A percentile compares a stretch with the other conserved stretches of the same genome.
Evolutionary conservation across 2,329 filamentous ascomycete species (phyloP).

Genomic region (Alternaria metachromatica): DNA sequence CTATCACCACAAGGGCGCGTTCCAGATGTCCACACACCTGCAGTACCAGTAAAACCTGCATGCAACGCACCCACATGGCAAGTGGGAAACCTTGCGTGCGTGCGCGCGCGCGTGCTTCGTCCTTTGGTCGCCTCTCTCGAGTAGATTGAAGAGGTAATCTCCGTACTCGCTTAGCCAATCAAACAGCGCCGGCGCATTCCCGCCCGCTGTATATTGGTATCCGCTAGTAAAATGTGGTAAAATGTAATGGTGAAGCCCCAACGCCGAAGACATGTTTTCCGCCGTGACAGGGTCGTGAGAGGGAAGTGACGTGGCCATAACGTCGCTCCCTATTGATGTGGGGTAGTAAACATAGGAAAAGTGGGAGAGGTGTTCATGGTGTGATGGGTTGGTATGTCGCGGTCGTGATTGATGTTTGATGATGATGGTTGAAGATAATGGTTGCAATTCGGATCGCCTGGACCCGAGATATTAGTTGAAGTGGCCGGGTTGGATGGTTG

Average conservation of each 20-base stretch:
- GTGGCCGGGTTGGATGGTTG: conserved; percentile 15
- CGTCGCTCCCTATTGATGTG: conserved; percentile 15
- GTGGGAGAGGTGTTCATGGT: conserved; percentile 19
- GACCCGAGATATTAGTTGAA: conserved; percentile 39
- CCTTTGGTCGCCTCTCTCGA: not conserved
- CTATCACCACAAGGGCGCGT: not conserved
- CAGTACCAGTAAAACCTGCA: not conserved
- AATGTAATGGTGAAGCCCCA: conserved; percentile 5
- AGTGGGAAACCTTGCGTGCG: not conserved
- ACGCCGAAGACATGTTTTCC: conserved; percentile 16
- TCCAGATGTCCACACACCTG: not conserved
- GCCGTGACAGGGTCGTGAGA: conserved; percentile 11
- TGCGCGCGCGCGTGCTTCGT: not conserved
- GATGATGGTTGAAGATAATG: conserved; percentile 25
- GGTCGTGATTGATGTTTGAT: conserved; percentile 13
- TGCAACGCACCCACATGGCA: conserved; percentile 2
- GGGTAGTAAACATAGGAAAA: conserved; percentile 34
- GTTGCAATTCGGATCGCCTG: conserved; percentile 46
- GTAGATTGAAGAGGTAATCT: conserved; percentile 10
- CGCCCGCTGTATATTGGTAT: conserved; percentile 4
- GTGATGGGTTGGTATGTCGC: conserved; percentile 6
- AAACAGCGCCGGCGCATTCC: conserved; percentile 11
- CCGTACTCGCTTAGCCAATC: conserved; percentile 17
- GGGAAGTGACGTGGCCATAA: conserved; percentile 16
- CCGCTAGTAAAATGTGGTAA: conserved; percentile 11